Evolutionary conservation across 345 rosid species (phyloP).

Genomic region (Camelina sativa): DNA sequence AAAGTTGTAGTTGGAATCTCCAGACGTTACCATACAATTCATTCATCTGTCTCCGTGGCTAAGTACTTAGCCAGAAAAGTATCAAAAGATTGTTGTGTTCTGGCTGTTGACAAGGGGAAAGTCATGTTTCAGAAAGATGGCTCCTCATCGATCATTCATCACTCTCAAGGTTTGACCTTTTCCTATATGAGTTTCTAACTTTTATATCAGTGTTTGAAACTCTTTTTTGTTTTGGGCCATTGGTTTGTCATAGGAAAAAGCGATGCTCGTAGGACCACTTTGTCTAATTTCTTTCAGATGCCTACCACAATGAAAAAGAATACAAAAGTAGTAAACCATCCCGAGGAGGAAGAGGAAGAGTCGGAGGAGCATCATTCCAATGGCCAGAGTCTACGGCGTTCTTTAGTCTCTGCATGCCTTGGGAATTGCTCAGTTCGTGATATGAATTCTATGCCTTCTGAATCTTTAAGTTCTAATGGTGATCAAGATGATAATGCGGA

Average conservation of each 20-base stretch:
- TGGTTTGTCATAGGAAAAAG: conserved; percentile 51
- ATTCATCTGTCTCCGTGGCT: conserved; percentile 72
- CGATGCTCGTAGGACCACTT: conserved; percentile 49
- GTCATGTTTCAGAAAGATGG: conserved; percentile 70
- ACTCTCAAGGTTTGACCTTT: conserved; percentile 51
- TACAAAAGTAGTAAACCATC: conserved; percentile 49
- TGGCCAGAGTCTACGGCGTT: conserved; percentile 50
- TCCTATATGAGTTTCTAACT: not conserved
- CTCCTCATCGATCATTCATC: conserved; percentile 39
- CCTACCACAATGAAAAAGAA: conserved; percentile 53
- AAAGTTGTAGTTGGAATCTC: conserved; percentile 75
- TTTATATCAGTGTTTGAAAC: conserved; percentile 10
- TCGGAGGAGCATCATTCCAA: conserved; percentile 28
- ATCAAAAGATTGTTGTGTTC: conserved; percentile 60
- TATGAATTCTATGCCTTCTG: conserved; percentile 28
- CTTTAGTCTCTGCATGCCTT: conserved; percentile 46
- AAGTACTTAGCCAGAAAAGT: conserved; percentile 87
- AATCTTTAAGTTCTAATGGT: conserved; percentile 32
- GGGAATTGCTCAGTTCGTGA: conserved; percentile 61
- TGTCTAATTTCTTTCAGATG: conserved; percentile 61
- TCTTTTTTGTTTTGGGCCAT: not conserved
- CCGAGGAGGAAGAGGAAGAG: conserved; percentile 33
- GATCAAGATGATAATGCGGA: conserved; percentile 43
- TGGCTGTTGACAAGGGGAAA: conserved; percentile 81
- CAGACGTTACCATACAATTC: conserved; percentile 50